Conservation (phyloP, 78 protist species). For the Dictyostelium firmibasis region DNA sequence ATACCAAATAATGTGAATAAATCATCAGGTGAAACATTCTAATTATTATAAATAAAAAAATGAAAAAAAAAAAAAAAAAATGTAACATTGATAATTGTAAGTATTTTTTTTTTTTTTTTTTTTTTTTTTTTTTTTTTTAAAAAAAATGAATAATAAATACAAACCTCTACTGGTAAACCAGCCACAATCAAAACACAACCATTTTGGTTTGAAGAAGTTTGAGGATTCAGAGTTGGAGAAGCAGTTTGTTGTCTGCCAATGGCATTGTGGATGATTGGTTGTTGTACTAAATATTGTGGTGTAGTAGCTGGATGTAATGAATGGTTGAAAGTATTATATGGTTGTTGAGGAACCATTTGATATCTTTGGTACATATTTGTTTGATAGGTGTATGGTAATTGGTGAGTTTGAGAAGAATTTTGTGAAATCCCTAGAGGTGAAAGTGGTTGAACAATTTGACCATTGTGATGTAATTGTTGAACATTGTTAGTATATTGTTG, state of each 20-base stretch:
- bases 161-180: conserved; percentile 18
- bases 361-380: background rate
- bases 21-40: conserved; percentile 74
- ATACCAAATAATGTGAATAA: conserved; percentile 88
- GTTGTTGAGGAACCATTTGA: background rate
- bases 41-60: background rate
- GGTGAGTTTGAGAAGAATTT: background rate
- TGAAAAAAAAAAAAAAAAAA: too few relatives aligned
- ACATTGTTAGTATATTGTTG: background rate
- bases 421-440: background rate
- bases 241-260: background rate
- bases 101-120: background rate
- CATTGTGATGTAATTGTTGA: background rate
- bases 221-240: background rate
- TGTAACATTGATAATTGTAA: too few relatives aligned
- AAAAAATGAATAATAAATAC: background rate
- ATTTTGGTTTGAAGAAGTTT: background rate
- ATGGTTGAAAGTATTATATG: background rate
- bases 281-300: background rate
- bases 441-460: background rate
- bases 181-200: conserved; percentile 48
- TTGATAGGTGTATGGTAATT: background rate
- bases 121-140: background rate
- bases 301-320: background rate
- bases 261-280: background rate